phyloP scores from a whole-genome alignment of 139 green algal genomes.

The Micractinium sp. region DNA sequence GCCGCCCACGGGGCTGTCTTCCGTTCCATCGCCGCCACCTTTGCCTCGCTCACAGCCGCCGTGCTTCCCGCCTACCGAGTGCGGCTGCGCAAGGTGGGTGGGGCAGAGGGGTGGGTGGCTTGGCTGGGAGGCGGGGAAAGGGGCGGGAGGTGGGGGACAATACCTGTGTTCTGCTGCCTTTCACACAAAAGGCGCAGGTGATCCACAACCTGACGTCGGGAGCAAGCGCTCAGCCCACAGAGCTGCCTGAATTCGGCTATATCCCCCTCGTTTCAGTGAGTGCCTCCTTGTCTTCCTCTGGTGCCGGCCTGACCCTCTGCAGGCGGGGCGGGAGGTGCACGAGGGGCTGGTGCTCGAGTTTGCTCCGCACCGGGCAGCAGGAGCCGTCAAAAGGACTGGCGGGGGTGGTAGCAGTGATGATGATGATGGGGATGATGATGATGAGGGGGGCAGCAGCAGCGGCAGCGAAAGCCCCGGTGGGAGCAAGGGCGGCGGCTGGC shows the following conservation, averaged over 20 bases:
- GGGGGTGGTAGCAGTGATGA: background rate
- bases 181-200: too few species aligned
- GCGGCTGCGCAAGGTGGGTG: conserved; percentile 10
- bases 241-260: background rate
- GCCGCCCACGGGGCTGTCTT: conserved; percentile 8
- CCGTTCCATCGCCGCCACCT: background rate
- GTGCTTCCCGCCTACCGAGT: conserved; percentile 15
- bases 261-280: background rate
- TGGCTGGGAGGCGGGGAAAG: background rate
- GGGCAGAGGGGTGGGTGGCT: background rate
- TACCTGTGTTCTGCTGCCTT: too few species aligned
- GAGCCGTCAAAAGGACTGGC: background rate
- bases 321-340: conserved; percentile 4
- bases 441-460: background rate
- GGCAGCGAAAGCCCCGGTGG: background rate
- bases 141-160: background rate
- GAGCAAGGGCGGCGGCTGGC: background rate
- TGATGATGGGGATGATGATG: too few species aligned
- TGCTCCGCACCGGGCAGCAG: background rate
- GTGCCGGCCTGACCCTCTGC: background rate
- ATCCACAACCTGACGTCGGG: too few species aligned
- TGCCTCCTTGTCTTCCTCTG: background rate
- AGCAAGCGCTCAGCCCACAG: too few species aligned
- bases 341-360: conserved; percentile 14
- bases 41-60: background rate